Conservation (phyloP, 768 basidiomycete genomes). For the Dentipellis sp. region DNA sequence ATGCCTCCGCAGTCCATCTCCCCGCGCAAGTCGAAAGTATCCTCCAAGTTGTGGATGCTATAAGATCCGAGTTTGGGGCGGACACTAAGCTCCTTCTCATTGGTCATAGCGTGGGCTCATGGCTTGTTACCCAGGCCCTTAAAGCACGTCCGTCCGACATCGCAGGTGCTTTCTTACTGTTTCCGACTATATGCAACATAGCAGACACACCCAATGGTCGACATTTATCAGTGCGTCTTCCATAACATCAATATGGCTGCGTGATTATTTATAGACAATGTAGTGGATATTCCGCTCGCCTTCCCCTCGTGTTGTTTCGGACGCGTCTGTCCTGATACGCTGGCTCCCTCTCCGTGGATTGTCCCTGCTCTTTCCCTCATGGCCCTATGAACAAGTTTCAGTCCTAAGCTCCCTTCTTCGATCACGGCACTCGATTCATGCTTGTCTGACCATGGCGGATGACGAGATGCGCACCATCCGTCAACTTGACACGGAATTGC, state of each 20-base stretch:
- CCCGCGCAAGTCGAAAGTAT: constrained; percentile 7
- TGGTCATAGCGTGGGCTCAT: constrained; percentile 69
- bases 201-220: constrained; percentile 55
- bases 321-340: constrained; percentile 33
- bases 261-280: too few species aligned
- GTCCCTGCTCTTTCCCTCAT: constrained; percentile 34
- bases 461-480: constrained; percentile 61
- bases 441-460: constrained; percentile 50
- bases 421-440: constrained; percentile 41
- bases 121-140: constrained; percentile 49
- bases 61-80: constrained; percentile 44
- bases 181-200: constrained; percentile 63
- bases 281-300: constrained; percentile 42
- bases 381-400: constrained; percentile 37
- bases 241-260: not conserved
- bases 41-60: constrained; percentile 42
- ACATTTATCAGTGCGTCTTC: constrained; percentile 40
- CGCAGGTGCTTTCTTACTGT: constrained; percentile 48
- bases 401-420: constrained; percentile 41
- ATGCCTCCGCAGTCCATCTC: constrained; percentile 1
- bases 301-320: constrained; percentile 32
- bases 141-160: constrained; percentile 47
- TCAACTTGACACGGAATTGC: constrained; percentile 37
- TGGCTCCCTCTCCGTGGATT: constrained; percentile 34
- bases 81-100: constrained; percentile 34